Base-by-base conservation (phyloP, 2,329 filamentous ascomycete genomes). In the Talaromyces sp. region DNA sequence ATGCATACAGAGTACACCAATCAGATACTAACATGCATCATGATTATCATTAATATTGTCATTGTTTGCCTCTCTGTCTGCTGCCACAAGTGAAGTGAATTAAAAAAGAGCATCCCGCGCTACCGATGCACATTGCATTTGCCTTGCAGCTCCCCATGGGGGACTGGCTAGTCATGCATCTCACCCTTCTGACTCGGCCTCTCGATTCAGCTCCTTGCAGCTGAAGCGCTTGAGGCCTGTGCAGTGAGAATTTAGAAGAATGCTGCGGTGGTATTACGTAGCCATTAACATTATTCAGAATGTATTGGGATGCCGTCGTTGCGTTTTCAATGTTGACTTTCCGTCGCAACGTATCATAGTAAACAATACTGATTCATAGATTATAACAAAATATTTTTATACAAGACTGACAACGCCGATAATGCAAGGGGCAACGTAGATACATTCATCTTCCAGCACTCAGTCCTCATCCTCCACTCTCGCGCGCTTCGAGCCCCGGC, bases 401-500 rank as follows among this genome's bases (percentile, higher is more conserved):
- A 38, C 35, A 38, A n/a, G 35, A 38, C 35, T 38, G 35, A 38
- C 1, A 46, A 52, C 49, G 24, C 49, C 49, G 27, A 19, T 2
- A 52, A 52, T 52, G 49, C 49, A 52, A 52, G 14, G 49, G 19
- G 19, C 24, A 50, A 31, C 3, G 17, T 52, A 17, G 17, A 52
- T n/a, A 27, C 8, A 27, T 14, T 11, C 24, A 51, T 9, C 17
- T 3, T 21, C 24, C 27, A 17, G 6, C 10, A 52, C 8, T 31
- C 31, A 57, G 26, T 62, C 60, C 55, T 92, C 89, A 61, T 90
- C 88, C 17, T 93, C 89, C 26, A 93, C 84, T 66, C 88, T 85
- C 17, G 88, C 87, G 68, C 89, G 83, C 80, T 96, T 96, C 41
- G 59, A 61, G 93, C 90, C 62, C 91, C 89, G 27, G 93, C 90